Percentiles rank a stretch among this genome's conserved stretches.
Evolutionary conservation across 2,329 filamentous ascomycete species (phyloP).

Genomic region (Daldinia sp.): DNA sequence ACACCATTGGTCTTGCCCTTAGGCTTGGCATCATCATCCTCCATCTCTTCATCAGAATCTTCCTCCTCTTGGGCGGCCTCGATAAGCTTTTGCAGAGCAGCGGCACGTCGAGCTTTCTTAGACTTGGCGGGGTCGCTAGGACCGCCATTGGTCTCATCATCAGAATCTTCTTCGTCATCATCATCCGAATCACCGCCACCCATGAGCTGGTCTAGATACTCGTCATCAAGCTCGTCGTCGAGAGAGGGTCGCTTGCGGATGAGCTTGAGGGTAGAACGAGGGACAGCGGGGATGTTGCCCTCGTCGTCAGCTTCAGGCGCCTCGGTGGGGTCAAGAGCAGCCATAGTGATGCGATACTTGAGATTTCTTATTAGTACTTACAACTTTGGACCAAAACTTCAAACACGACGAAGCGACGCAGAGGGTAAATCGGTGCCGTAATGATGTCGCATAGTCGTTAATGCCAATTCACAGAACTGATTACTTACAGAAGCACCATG

Average conservation of each 20-base stretch:
- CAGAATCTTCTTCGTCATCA: slow-evolving; percentile 64
- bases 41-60: slow-evolving; percentile 77
- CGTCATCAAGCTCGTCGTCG: slow-evolving; percentile 74
- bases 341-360: slow-evolving; percentile 98
- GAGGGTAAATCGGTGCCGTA: slow-evolving; percentile 9
- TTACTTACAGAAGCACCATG: slow-evolving; percentile 79
- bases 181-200: slow-evolving; percentile 62
- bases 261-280: slow-evolving; percentile 90
- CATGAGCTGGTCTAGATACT: slow-evolving; percentile 70
- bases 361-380: slow-evolving; percentile 47
- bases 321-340: slow-evolving; percentile 91
- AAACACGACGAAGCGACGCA: slow-evolving; percentile 1
- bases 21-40: slow-evolving; percentile 67
- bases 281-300: slow-evolving; percentile 69
- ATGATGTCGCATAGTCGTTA: not conserved
- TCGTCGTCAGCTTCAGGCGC: slow-evolving; percentile 74
- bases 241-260: slow-evolving; percentile 77
- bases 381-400: slow-evolving; percentile 8
- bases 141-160: slow-evolving; percentile 85
- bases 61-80: slow-evolving; percentile 72
- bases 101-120: slow-evolving; percentile 85
- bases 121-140: slow-evolving; percentile 92
- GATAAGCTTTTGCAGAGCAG: slow-evolving; percentile 81
- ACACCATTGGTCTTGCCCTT: slow-evolving; percentile 68
- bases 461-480: not conserved